Percentiles rank a stretch among this genome's conserved stretches.
phyloP scores from a whole-genome alignment of 345 rosid genomes.

The Rubroshorea leprosula region DNA sequence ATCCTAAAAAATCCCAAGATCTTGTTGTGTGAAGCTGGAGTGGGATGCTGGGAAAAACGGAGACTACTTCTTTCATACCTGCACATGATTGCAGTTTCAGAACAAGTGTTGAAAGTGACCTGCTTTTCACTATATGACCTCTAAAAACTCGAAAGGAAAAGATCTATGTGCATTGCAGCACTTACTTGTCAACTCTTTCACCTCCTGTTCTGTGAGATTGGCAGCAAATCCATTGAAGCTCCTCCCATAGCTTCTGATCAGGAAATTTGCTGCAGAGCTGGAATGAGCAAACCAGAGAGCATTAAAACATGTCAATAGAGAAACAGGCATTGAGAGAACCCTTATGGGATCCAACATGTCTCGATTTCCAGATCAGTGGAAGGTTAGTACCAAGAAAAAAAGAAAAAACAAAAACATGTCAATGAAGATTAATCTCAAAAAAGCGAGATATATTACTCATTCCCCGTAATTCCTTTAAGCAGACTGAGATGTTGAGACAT shows the following conservation, averaged over 20 bases:
- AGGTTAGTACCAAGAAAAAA: too few species aligned
- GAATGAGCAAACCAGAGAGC: not conserved
- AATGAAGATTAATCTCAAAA: not conserved
- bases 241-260: conserved; percentile 47
- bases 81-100: not conserved
- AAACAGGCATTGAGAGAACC: too few species aligned
- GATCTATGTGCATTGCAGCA: not conserved
- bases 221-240: conserved; percentile 67
- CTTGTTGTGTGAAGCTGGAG: conserved; percentile 26
- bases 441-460: conserved; percentile 17
- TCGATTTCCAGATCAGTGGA: too few species aligned
- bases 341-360: too few species aligned
- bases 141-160: not conserved
- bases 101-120: not conserved
- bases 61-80: conserved; percentile 25
- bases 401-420: not conserved
- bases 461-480: conserved; percentile 25
- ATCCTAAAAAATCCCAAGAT: conserved; percentile 36
- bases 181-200: conserved; percentile 34
- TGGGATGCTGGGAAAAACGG: conserved; percentile 19
- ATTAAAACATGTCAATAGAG: not conserved
- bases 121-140: not conserved
- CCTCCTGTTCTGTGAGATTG: conserved; percentile 36
- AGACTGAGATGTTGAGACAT: conserved; percentile 28
- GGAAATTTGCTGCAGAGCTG: conserved; percentile 23